A percentile compares a stretch with the other conserved stretches of the same genome.
Evolutionary conservation across 768 basidiomycete species (phyloP).

Genomic region (Lentinula boryana): DNA sequence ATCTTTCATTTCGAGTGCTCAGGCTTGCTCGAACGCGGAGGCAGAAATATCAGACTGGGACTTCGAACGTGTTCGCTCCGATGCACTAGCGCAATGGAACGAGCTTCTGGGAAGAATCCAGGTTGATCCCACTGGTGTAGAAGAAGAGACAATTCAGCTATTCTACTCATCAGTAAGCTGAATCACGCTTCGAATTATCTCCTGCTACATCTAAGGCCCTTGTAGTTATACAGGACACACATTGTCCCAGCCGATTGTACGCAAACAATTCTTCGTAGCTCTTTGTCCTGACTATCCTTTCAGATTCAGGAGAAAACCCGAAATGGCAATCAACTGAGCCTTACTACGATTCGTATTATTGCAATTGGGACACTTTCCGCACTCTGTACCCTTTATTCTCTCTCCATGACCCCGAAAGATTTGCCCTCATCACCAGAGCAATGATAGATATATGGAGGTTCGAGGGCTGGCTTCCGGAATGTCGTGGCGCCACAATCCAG

Average conservation of each 20-base stretch:
- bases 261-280: slow-evolving; percentile 12
- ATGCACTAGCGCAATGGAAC: slow-evolving; percentile 46
- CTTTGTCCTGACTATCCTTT: neutral
- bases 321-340: slow-evolving; percentile 60
- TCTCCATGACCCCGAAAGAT: slow-evolving; percentile 54
- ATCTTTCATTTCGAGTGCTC: slow-evolving; percentile 53
- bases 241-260: slow-evolving; percentile 61
- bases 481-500: slow-evolving; percentile 40
- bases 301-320: slow-evolving; percentile 61
- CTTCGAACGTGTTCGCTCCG: slow-evolving; percentile 41
- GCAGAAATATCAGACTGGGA: slow-evolving; percentile 55
- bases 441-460: slow-evolving; percentile 65
- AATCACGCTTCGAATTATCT: neutral
- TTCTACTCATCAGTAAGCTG: slow-evolving; percentile 53
- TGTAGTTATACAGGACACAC: slow-evolving; percentile 52
- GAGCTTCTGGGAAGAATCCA: slow-evolving; percentile 50
- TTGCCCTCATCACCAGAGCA: slow-evolving; percentile 53
- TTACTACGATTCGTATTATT: slow-evolving; percentile 64
- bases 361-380: slow-evolving; percentile 67
- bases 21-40: slow-evolving; percentile 57
- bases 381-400: slow-evolving; percentile 60
- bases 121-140: slow-evolving; percentile 42
- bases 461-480: slow-evolving; percentile 68
- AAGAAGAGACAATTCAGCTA: slow-evolving; percentile 41
- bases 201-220: neutral